phyloP scores from a whole-genome alignment of 2,329 filamentous ascomycete genomes.

The Alternaria triticina region DNA sequence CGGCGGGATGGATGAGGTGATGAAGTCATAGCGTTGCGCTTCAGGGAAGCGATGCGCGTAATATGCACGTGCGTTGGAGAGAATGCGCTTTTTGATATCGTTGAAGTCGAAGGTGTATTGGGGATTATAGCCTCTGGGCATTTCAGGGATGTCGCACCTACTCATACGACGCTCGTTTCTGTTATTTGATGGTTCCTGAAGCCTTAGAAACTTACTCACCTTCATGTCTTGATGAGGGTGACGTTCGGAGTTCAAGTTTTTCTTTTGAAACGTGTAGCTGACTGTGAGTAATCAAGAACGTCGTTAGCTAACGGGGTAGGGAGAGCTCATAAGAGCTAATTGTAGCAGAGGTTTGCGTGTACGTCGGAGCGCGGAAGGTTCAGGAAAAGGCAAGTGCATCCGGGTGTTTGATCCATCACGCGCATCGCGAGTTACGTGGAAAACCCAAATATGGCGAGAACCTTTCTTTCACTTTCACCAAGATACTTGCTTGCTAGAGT shows the following conservation, averaged over 20 bases:
- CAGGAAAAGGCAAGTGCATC: neutral
- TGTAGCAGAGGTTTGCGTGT: neutral
- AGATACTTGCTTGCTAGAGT: neutral
- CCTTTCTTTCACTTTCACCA: neutral
- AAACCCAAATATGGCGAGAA: neutral
- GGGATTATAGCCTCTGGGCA: neutral
- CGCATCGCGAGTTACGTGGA: neutral
- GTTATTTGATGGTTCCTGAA: neutral
- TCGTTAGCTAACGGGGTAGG: neutral
- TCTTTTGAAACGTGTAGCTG: neutral
- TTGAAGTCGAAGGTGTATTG: neutral
- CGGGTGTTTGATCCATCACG: neutral
- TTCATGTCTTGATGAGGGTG: too few species aligned
- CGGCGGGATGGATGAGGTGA: neutral
- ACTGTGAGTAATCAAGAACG: neutral
- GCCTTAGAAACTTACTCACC: neutral
- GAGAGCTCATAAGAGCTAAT: neutral
- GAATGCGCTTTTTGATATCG: neutral
- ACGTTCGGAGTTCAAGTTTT: neutral
- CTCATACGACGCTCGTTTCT: neutral
- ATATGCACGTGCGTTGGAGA: neutral
- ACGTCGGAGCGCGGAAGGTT: neutral
- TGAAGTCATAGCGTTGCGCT: neutral
- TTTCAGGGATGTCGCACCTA: neutral
- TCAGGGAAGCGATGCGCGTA: neutral